Conservation (phyloP, 1,139 yeast species). For the Candida sp. region DNA sequence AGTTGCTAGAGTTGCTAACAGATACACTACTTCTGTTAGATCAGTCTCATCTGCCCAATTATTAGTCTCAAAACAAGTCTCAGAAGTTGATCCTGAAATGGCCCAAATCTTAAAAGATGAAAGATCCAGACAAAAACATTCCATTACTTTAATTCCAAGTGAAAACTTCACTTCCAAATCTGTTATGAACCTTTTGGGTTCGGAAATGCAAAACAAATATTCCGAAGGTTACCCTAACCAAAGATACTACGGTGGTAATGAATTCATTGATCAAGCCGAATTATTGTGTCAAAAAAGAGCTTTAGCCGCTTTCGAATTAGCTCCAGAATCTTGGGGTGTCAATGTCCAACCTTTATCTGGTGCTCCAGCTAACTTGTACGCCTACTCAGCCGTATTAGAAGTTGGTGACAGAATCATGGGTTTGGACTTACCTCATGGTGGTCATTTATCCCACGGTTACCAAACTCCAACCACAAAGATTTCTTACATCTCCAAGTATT, state of each 20-base stretch:
- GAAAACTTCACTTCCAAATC: conserved; percentile 95
- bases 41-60: conserved; percentile 51
- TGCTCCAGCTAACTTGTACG: conserved; percentile 93
- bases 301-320: conserved; percentile 73
- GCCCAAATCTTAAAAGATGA: conserved; percentile 70
- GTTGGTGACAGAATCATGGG: conserved; percentile 97
- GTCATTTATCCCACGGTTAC: conserved; percentile 95
- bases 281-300: conserved; percentile 89
- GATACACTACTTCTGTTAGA: conserved; percentile 10
- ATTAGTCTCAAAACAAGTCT: conserved; percentile 61
- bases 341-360: conserved; percentile 94
- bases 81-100: conserved; percentile 83
- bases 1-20: not conserved
- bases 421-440: conserved; percentile 95
- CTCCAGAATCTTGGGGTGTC: conserved; percentile 88
- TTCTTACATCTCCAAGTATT: conserved; percentile 87
- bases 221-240: conserved; percentile 99
- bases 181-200: conserved; percentile 90
- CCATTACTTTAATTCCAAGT: conserved; percentile 89
- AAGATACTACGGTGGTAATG: conserved; percentile 96
- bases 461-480: conserved; percentile 88
- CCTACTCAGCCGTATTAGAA: conserved; percentile 87
- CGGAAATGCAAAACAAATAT: conserved; percentile 97
- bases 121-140: conserved; percentile 79
- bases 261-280: conserved; percentile 90